Evolutionary conservation across 2,329 filamentous ascomycete species (phyloP).

Genomic region (Corynespora cassiicola): DNA sequence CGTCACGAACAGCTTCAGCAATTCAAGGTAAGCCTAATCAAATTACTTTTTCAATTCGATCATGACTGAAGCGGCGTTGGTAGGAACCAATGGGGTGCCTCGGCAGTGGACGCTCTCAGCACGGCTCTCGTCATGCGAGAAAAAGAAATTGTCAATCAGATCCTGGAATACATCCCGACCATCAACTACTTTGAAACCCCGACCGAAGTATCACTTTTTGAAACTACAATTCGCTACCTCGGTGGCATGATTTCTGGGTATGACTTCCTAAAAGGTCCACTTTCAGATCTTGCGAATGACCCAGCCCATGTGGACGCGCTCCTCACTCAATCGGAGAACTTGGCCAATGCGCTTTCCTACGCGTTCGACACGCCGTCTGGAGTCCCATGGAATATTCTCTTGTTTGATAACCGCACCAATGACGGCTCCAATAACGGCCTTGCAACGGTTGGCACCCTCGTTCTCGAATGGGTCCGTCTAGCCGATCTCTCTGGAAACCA

Average conservation of each 20-base stretch:
- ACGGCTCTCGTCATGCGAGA: slow-evolving; percentile 82
- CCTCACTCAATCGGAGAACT: slow-evolving; percentile 69
- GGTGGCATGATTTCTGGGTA: slow-evolving; percentile 80
- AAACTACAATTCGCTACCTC: slow-evolving; percentile 89
- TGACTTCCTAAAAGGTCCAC: slow-evolving; percentile 74
- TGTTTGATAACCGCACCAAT: slow-evolving; percentile 60
- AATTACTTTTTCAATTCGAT: not conserved
- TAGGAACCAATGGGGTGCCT: slow-evolving; percentile 86
- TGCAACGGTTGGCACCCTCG: slow-evolving; percentile 77
- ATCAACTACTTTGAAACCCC: slow-evolving; percentile 73
- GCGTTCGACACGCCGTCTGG: slow-evolving; percentile 80
- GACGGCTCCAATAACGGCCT: slow-evolving; percentile 69
- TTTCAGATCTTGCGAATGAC: slow-evolving; percentile 58
- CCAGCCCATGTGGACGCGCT: slow-evolving; percentile 62
- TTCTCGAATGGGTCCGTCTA: slow-evolving; percentile 84
- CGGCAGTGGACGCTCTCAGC: slow-evolving; percentile 78
- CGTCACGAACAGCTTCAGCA: slow-evolving; percentile 66
- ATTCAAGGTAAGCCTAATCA: slow-evolving; percentile 68
- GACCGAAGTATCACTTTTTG: slow-evolving; percentile 75
- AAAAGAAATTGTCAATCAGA: slow-evolving; percentile 69
- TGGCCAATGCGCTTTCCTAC: slow-evolving; percentile 77
- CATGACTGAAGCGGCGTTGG: not conserved
- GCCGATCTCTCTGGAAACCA: slow-evolving; percentile 74
- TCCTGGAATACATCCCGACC: slow-evolving; percentile 72
- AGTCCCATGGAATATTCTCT: slow-evolving; percentile 73